Conservation (phyloP, 2,329 filamentous ascomycete species). For the Ramularia collo-cygni region DNA sequence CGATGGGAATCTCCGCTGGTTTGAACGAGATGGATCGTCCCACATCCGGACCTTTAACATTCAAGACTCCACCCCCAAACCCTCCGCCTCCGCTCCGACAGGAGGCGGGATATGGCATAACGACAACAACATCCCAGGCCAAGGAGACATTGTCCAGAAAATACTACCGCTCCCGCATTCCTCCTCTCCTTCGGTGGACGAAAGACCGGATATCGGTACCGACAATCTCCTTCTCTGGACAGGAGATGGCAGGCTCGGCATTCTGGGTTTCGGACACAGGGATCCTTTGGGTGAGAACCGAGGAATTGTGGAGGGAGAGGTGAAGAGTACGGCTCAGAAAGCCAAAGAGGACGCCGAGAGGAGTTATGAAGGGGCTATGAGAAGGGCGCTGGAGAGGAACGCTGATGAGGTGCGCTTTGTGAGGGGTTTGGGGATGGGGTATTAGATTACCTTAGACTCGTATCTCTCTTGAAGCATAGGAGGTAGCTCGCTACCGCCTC, state of each 20-base stretch:
- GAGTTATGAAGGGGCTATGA: constrained; percentile 64
- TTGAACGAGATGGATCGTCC: constrained; percentile 69
- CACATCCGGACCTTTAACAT: constrained; percentile 52
- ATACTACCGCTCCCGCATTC: constrained; percentile 51
- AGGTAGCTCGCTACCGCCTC: too few species aligned
- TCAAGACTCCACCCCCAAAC: constrained; percentile 33
- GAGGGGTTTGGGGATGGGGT: constrained; percentile 53
- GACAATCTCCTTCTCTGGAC: constrained; percentile 82
- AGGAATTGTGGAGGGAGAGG: constrained; percentile 31
- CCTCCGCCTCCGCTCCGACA: constrained; percentile 5
- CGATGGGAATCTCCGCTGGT: constrained; percentile 79
- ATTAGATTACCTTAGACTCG: not conserved
- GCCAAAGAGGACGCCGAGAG: constrained; percentile 50
- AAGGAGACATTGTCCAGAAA: constrained; percentile 72
- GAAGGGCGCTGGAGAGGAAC: constrained; percentile 65
- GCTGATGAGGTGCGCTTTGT: constrained; percentile 74
- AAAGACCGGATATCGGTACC: constrained; percentile 27
- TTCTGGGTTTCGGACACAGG: constrained; percentile 47
- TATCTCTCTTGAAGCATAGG: too few species aligned
- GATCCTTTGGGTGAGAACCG: constrained; percentile 30
- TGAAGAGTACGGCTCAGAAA: constrained; percentile 40
- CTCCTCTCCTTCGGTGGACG: constrained; percentile 1
- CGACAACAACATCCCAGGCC: constrained; percentile 22
- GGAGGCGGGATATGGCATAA: constrained; percentile 23
- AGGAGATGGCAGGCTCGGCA: constrained; percentile 67